Percentiles rank a stretch among this genome's conserved stretches.
These are phyloP conservation scores for Cupressus sempervirens DNA, from an alignment of 75 land plant genomes.

Conservation along the genomic window DNA sequence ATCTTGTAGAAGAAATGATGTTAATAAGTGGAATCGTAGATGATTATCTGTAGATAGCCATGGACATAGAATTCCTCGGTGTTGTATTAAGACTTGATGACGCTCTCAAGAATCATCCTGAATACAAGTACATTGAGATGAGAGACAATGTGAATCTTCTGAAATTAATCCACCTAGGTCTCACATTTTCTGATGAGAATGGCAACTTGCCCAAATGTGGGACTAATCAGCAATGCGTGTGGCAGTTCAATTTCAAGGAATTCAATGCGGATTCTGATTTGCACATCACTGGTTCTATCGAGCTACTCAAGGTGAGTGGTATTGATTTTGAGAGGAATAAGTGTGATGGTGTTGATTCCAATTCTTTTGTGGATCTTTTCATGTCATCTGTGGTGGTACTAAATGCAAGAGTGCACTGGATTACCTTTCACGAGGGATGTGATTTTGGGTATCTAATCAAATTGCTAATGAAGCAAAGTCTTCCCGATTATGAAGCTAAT, in stretches of 20 bases:
- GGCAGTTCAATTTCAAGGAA: slow-evolving; percentile 73
- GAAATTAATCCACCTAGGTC: slow-evolving; percentile 61
- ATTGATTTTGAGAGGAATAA: slow-evolving; percentile 50
- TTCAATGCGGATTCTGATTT: slow-evolving; percentile 38
- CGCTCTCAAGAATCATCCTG: slow-evolving; percentile 32
- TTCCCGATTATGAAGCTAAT: slow-evolving; percentile 33
- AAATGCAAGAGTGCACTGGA: slow-evolving; percentile 52
- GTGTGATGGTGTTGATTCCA: slow-evolving; percentile 38
- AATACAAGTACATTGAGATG: slow-evolving; percentile 15
- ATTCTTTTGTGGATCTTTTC: slow-evolving; percentile 45
- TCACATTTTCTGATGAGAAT: slow-evolving; percentile 53
- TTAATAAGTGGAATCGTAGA: slow-evolving; percentile 50
- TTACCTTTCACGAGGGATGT: slow-evolving; percentile 58
- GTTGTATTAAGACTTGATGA: slow-evolving; percentile 48
- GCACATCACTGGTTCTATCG: slow-evolving; percentile 49
- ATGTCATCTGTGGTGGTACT: slow-evolving; percentile 62
- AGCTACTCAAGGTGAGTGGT: slow-evolving; percentile 45
- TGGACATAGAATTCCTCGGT: slow-evolving; percentile 69
- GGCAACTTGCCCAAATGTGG: slow-evolving; percentile 53
- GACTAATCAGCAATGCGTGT: slow-evolving; percentile 37
- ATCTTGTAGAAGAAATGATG: slow-evolving; percentile 50
- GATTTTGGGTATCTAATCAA: slow-evolving; percentile 62
- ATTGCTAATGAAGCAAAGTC: slow-evolving; percentile 42
- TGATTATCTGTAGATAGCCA: slow-evolving; percentile 52
- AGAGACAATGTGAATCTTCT: slow-evolving; percentile 55